Conservation (phyloP, 306 rosid species). For the Cicer bijugum region DNA sequence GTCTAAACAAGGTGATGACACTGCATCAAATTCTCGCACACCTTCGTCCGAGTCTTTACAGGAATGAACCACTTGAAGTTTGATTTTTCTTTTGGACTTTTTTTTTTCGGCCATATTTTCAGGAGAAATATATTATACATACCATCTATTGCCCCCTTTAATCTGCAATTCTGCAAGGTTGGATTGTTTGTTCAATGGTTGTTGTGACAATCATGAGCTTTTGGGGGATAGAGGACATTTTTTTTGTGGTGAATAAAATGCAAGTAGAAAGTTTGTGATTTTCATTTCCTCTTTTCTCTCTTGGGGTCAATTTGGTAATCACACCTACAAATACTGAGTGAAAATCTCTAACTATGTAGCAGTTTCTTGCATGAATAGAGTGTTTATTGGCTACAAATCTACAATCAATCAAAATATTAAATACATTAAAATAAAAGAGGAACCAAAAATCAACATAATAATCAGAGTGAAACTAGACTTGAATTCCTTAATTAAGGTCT, state of each 20-base stretch:
- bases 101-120: conserved; percentile 39
- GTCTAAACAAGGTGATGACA: conserved; percentile 55
- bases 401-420: conserved; percentile 23
- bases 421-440: not conserved
- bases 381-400: conserved; percentile 17
- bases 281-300: conserved; percentile 5
- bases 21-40: conserved; percentile 51
- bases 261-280: conserved; percentile 73
- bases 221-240: conserved; percentile 69
- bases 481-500: no score
- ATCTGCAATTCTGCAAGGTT: conserved; percentile 64
- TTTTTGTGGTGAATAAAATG: conserved; percentile 85
- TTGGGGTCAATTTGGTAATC: conserved; percentile 26
- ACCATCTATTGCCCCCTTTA: conserved; percentile 72
- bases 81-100: conserved; percentile 45
- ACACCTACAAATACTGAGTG: conserved; percentile 26
- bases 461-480: no score
- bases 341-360: conserved; percentile 36
- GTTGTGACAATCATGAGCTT: conserved; percentile 50
- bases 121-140: conserved; percentile 60
- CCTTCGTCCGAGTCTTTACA: conserved; percentile 62
- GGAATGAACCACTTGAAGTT: conserved; percentile 59
- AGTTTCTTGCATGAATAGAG: conserved; percentile 31
- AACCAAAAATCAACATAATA: no score
- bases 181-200: conserved; percentile 58